These are phyloP conservation scores for Artemisia argyi DNA, from an alignment of 129 eudicot genomes.

Conservation along the genomic window DNA sequence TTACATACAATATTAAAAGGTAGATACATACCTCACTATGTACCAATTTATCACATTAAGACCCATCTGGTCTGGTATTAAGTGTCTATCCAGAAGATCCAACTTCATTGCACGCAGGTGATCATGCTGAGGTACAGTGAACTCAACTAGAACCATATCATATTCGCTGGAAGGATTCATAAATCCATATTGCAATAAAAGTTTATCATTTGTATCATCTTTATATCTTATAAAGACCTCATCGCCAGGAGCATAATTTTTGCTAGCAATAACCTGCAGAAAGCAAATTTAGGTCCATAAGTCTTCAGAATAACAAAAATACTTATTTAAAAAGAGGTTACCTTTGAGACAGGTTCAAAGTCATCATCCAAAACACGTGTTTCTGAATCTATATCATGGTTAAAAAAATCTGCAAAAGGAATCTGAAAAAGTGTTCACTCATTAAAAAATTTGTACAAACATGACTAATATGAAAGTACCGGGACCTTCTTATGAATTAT, in stretches of 20 bases:
- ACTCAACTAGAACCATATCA: constrained; percentile 66
- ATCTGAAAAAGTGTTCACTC: constrained; percentile 44
- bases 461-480: not conserved
- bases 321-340: constrained; percentile 21
- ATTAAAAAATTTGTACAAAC: not conserved
- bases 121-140: constrained; percentile 56
- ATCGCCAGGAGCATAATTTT: constrained; percentile 72
- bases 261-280: constrained; percentile 71
- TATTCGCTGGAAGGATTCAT: constrained; percentile 57
- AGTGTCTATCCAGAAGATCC: constrained; percentile 53
- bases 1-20: not conserved
- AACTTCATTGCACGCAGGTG: constrained; percentile 55
- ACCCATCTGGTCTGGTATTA: constrained; percentile 45
- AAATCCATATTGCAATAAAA: constrained; percentile 84
- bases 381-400: constrained; percentile 74
- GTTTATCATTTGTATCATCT: constrained; percentile 65
- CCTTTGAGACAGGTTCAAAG: constrained; percentile 56
- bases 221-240: constrained; percentile 85
- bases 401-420: constrained; percentile 90
- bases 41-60: constrained; percentile 43
- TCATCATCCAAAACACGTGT: constrained; percentile 56
- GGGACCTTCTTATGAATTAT: not conserved
- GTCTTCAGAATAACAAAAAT: not conserved
- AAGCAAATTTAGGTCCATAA: constrained; percentile 3
- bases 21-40: constrained; percentile 55